These are phyloP conservation scores for Prunella vulgaris DNA, from an alignment of 257 asterid species.

Conservation along the genomic window DNA sequence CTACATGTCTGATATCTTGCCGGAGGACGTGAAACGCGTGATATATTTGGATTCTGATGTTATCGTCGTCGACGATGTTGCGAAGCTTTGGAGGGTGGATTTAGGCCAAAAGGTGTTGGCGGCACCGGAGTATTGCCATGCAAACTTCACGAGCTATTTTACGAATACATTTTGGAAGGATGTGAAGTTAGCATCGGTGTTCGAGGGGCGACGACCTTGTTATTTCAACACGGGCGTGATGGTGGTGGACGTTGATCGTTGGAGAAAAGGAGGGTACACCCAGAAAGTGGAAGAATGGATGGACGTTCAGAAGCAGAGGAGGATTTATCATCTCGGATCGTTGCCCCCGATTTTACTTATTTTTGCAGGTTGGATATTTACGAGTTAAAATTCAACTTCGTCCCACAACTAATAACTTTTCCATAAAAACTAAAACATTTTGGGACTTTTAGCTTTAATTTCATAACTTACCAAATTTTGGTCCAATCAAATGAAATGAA, in stretches of 20 bases:
- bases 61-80: conserved; percentile 71
- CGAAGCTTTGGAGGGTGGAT: conserved; percentile 65
- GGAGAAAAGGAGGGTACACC: conserved; percentile 74
- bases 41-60: conserved; percentile 72
- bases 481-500: too few species aligned
- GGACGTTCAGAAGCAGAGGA: conserved; percentile 62
- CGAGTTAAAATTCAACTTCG: too few species aligned
- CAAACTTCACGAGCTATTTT: conserved; percentile 64
- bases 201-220: conserved; percentile 57
- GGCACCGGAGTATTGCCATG: conserved; percentile 81
- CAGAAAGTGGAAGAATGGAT: conserved; percentile 75
- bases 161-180: conserved; percentile 65
- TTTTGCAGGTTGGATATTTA: conserved; percentile 50
- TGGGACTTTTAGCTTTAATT: too few species aligned
- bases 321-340: conserved; percentile 68
- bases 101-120: conserved; percentile 56
- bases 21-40: conserved; percentile 43
- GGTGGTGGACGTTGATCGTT: conserved; percentile 64
- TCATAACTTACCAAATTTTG: too few species aligned
- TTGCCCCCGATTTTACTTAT: conserved; percentile 73
- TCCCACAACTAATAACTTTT: too few species aligned
- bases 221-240: conserved; percentile 87
- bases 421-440: too few species aligned
- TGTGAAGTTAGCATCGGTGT: conserved; percentile 28
- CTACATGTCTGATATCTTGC: conserved; percentile 64